phyloP scores from a whole-genome alignment of 345 rosid species.

The Aethionema arabicum region DNA sequence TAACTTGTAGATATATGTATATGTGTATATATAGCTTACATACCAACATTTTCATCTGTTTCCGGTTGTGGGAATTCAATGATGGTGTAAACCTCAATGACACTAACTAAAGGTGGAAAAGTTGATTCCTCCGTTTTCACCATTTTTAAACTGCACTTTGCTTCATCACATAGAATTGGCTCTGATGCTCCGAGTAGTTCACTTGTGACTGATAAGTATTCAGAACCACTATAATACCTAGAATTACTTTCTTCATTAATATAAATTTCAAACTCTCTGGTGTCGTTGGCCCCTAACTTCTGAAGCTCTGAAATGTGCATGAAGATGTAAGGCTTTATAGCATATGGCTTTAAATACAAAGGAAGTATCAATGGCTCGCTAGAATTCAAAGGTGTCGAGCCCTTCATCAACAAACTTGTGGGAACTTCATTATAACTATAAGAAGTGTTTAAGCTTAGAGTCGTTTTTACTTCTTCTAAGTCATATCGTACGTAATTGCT shows the following conservation, averaged over 20 bases:
- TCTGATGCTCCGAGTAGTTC: background rate
- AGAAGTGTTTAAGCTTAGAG: conserved; percentile 3
- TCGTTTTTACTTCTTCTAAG: background rate
- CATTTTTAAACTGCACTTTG: background rate
- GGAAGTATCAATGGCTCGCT: conserved; percentile 15
- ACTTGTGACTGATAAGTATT: background rate
- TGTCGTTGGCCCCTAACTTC: conserved; percentile 14
- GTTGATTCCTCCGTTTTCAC: conserved; percentile 17
- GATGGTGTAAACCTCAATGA: conserved; percentile 11
- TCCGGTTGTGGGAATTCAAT: conserved; percentile 12
- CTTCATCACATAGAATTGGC: conserved; percentile 1
- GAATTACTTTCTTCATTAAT: conserved; percentile 6
- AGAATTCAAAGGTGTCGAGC: conserved; percentile 25
- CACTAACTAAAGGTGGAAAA: conserved; percentile 25
- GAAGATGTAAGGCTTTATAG: conserved; percentile 31
- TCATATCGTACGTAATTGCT: background rate
- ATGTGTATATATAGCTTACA: background rate
- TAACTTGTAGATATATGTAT: background rate
- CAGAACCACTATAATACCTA: conserved; percentile 14
- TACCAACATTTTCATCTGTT: conserved; percentile 27
- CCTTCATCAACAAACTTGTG: conserved; percentile 32
- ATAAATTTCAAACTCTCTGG: conserved; percentile 11
- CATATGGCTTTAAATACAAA: conserved; percentile 4
- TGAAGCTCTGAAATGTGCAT: conserved; percentile 29
- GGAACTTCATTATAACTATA: conserved; percentile 12